Evolutionary conservation across 2,329 filamentous ascomycete genomes (phyloP), one percentile per base, ranked within the genome.

Genomic region (Apiospora arundinis): DNA sequence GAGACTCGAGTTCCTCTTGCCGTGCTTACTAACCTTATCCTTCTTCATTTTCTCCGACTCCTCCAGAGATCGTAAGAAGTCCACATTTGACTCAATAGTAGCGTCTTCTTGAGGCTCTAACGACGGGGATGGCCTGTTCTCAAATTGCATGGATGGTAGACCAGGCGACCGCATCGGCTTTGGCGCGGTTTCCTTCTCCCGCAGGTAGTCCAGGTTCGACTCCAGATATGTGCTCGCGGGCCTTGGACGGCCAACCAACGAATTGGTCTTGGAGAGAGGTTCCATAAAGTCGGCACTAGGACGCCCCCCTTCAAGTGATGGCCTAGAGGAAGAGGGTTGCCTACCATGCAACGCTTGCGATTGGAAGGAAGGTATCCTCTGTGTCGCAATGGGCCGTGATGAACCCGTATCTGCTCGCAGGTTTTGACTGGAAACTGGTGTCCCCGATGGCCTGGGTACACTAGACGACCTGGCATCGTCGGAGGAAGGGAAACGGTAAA

Each of bases 141-240:
- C 75, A 49, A 80, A 75, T 4, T 45, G 49, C 44, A 79, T 80
- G 6, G 80, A 80, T 9, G 81, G 81, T 3, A 82, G 75, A 11
- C 76, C 77, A 1, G 80, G 86, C 75, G 75, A 82, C 14, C 78
- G 77, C 18, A 80, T 70, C 7, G 85, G 82, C 72, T 82, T 84
- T 0, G 83, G 80, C 2, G 88, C 84, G 28, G 85, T 86, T 78
- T 97, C 95, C 69, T 91, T 89, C 76, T 96, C 94, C 28, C 93
- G 91, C 23, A 97, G 85, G 77, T 93, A 94, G 72, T 97, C 95
- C 69, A 96, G 86, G 77, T 92, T 95, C 0, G 93, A 93, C 76
- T 95, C 93, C 4, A 97, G 88, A 79, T 95, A 94, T 45, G 93
- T 93, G 80, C 95, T 98, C 0, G 90, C 86, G 2, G 95, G 95